These are phyloP conservation scores for Cadophora sp. DNA, from an alignment of 2,329 filamentous ascomycete species.

Conservation along the genomic window DNA sequence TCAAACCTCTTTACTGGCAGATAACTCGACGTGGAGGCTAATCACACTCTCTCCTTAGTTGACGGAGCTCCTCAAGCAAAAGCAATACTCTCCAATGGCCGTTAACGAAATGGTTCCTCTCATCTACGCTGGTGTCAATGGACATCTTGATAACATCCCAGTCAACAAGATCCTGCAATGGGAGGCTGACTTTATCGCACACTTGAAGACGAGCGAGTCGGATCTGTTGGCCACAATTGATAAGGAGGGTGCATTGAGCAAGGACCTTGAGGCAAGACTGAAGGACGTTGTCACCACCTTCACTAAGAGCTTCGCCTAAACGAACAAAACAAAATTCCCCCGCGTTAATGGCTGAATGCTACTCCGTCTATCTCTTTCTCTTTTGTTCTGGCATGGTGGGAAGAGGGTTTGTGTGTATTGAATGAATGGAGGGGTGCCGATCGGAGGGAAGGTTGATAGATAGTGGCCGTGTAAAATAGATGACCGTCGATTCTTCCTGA, in stretches of 20 bases:
- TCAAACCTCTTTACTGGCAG: slow-evolving; percentile 12
- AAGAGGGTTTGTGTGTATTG: slow-evolving; percentile 36
- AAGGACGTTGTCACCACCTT: slow-evolving; percentile 79
- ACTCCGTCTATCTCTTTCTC: slow-evolving; percentile 38
- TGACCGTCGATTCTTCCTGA: slow-evolving; percentile 40
- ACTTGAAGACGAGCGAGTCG: slow-evolving; percentile 89
- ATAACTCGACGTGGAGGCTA: slow-evolving; percentile 33
- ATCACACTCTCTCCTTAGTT: slow-evolving; percentile 53
- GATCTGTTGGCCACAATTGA: slow-evolving; percentile 87
- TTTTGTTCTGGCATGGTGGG: slow-evolving; percentile 40
- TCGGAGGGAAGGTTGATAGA: slow-evolving; percentile 39
- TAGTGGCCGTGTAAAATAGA: slow-evolving; percentile 46
- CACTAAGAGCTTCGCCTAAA: slow-evolving; percentile 86
- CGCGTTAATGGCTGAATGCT: slow-evolving; percentile 30
- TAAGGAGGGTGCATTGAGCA: slow-evolving; percentile 95
- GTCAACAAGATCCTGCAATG: slow-evolving; percentile 91
- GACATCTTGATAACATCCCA: slow-evolving; percentile 86
- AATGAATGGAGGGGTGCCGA: slow-evolving; percentile 31
- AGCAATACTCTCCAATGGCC: slow-evolving; percentile 98
- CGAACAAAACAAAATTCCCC: slow-evolving; percentile 30
- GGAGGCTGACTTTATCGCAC: slow-evolving; percentile 92
- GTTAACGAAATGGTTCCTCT: slow-evolving; percentile 99
- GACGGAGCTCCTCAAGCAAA: slow-evolving; percentile 99
- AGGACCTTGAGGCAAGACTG: slow-evolving; percentile 86
- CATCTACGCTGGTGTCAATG: slow-evolving; percentile 99